Evolutionary conservation across 2,329 filamentous ascomycete genomes (phyloP), one percentile per base, ranked within the genome.

Genomic region (Talaromyces sp.): DNA sequence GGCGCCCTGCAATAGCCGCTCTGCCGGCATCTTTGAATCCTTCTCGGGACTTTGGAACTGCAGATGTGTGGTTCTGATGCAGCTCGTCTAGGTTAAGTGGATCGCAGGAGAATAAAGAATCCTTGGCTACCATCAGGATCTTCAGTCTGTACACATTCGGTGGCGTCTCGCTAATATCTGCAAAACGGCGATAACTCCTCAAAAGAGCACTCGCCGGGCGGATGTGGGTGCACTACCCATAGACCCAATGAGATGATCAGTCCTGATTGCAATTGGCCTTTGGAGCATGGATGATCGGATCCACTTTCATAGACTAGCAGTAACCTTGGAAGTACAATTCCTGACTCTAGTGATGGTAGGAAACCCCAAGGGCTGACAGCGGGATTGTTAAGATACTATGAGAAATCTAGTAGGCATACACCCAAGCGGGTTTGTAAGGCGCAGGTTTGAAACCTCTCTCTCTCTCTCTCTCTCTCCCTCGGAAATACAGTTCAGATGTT

Each of bases 151-250:
- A 35, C 33, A 14, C 14, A 35, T 35, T 14, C 24, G 19, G 16
- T 47, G 45, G 35, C 45, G 35, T n/a, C 24, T 47, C 20, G 29
- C 35, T 40, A 40, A 36, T 19, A n/a, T 47, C 16, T 47, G 24
- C 45, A 20, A 33, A 8, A 16, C 45, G 45, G 45, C 45, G 33
- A 40, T 27, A 7, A 40, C 45, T 47, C 8, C 45, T 47, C 45
- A 33, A 40, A 47, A 5, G 16, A 30, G 36, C 30, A 47, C 22
- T 47, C 13, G 14, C 33, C 45, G 35, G 36, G 13, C 33, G 13
- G 10, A 39, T 19, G 45, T 40, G 45, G 45, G 30, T 36, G 20
- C 44, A 17, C 30, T 46, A 45, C 20, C 19, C 7, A 46, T 19
- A 13, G 33, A 27, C 19, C 45, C 45, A 47, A 47, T 47, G 10